These are phyloP conservation scores for Epichloe uncinata DNA, from an alignment of 2,329 filamentous ascomycete species.

Conservation along the genomic window DNA sequence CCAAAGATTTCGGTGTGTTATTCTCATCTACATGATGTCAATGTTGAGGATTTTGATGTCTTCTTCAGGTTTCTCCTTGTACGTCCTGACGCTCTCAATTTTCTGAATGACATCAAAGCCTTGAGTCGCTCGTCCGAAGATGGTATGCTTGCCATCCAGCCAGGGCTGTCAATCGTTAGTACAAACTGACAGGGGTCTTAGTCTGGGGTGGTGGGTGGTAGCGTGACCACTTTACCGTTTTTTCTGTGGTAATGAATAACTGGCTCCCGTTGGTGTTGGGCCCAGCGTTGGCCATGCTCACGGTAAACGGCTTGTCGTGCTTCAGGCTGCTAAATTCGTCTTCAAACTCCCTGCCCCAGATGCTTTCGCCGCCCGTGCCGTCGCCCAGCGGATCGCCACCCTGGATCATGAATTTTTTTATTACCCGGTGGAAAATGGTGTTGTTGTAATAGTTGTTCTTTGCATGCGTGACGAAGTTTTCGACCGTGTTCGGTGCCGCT, in stretches of 20 bases:
- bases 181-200: slow-evolving; percentile 4
- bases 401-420: slow-evolving; percentile 98
- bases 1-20: neutral
- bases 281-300: slow-evolving; percentile 96
- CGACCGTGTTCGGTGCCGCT: slow-evolving; percentile 83
- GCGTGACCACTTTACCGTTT: slow-evolving; percentile 50
- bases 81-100: slow-evolving; percentile 82
- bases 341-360: slow-evolving; percentile 90
- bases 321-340: slow-evolving; percentile 87
- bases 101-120: slow-evolving; percentile 90
- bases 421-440: slow-evolving; percentile 93
- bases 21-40: slow-evolving; percentile 32
- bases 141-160: slow-evolving; percentile 92
- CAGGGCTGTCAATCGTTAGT: slow-evolving; percentile 45
- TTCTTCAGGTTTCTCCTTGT: slow-evolving; percentile 87
- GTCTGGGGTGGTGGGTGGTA: neutral
- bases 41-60: slow-evolving; percentile 98
- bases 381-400: slow-evolving; percentile 90
- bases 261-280: slow-evolving; percentile 92
- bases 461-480: slow-evolving; percentile 92
- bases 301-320: slow-evolving; percentile 91
- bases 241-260: slow-evolving; percentile 97
- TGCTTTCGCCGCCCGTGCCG: slow-evolving; percentile 73
- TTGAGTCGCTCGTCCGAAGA: slow-evolving; percentile 82
- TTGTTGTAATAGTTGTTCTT: slow-evolving; percentile 92